Evolutionary conservation across 208 protist genomes (phyloP), one percentile per base, ranked within the genome.

Genomic region (Histomonas meleagridis): DNA sequence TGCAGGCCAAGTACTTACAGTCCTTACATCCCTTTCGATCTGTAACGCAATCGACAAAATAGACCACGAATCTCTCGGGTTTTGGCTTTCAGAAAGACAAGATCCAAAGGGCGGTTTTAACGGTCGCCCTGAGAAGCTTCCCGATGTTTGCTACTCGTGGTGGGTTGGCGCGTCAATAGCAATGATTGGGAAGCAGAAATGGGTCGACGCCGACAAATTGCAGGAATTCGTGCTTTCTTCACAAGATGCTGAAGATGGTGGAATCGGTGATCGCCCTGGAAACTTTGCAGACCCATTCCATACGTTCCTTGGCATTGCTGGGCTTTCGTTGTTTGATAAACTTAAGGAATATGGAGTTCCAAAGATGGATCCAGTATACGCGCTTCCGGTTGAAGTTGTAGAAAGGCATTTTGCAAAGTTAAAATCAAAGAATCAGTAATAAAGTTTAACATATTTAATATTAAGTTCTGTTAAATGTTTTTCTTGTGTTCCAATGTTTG

Each of bases 261-360:
- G 98, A 51, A 98, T 99, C 92, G 95, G 97, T 0, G 98, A 99
- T 93, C 46, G 92, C 28, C 98, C 98, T 0, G 97, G 97, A 14
- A 98, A 99, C 94, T 94, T 96, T 92, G 92, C 96, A 5, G 98
- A 99, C 93, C 97, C 99, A 21, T 99, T 98, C 93, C 98, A 99
- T 95, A 99, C 98, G 9, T 99, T 98, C 93, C 99, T 99, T 94
- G 98, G 97, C 14, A 72, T 99, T 10, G 97, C 96, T 90, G 98
- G 97, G 4, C 93, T 98, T 23, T 96, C 94, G 49, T 93, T 99
- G 0, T 94, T 98, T 35, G 96, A 91, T 2, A 32, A n/a, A 76
- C 26, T 46, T 32, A n/a, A n/a, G n/a, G n/a, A n/a, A n/a, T 92
- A 35, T n/a, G 49, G 46, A 10, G 53, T 81, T 26, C 62, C 57